phyloP scores from a whole-genome alignment of 2,329 filamentous ascomycete genomes.

The Penicillium olsonii region DNA sequence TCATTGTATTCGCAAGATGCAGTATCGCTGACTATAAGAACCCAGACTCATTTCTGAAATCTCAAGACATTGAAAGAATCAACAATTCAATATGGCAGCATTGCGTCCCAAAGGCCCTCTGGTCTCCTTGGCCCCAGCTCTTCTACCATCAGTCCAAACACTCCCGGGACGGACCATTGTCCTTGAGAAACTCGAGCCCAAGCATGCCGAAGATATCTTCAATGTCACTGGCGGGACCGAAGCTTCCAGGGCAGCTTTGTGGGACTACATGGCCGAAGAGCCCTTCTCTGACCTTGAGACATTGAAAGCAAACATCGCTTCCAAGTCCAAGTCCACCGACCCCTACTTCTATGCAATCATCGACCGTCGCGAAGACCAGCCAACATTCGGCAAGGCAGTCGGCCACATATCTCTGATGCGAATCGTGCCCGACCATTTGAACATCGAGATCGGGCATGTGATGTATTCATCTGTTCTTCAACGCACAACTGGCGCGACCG shows the following conservation, averaged over 20 bases:
- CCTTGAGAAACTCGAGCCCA: slow-evolving; percentile 28
- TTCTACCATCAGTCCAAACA: slow-evolving; percentile 8
- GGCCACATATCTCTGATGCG: slow-evolving; percentile 49
- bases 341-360: slow-evolving; percentile 51
- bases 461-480: slow-evolving; percentile 55
- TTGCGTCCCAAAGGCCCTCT: slow-evolving; percentile 13
- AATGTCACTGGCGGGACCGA: slow-evolving; percentile 27
- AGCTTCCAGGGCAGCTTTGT: slow-evolving; percentile 29
- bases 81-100: slow-evolving; percentile 1
- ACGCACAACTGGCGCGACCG: slow-evolving; percentile 58
- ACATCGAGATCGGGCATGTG: slow-evolving; percentile 61
- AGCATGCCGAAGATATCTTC: slow-evolving; percentile 36
- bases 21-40: background rate
- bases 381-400: slow-evolving; percentile 35
- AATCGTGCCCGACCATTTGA: slow-evolving; percentile 51
- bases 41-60: background rate
- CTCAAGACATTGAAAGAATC: background rate
- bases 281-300: slow-evolving; percentile 35
- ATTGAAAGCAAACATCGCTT: slow-evolving; percentile 31
- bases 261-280: slow-evolving; percentile 45
- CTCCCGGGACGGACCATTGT: slow-evolving; percentile 28
- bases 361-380: slow-evolving; percentile 28
- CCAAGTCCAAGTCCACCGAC: slow-evolving; percentile 32
- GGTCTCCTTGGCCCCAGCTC: slow-evolving; percentile 10
- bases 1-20: background rate